Base-by-base conservation (phyloP, 1,139 yeast species). In the Martiniozyma asiatica region DNA sequence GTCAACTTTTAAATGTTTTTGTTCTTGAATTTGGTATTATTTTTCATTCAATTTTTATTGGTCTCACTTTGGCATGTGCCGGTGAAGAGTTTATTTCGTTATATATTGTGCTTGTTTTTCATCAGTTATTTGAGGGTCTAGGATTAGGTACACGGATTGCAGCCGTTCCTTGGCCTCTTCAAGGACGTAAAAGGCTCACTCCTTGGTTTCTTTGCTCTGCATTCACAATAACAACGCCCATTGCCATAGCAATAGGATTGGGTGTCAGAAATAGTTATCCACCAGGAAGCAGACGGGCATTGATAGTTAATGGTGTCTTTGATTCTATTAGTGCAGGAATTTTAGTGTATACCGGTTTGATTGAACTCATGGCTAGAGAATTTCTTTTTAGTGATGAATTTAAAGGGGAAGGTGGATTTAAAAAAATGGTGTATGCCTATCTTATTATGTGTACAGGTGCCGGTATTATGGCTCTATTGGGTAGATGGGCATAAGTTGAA, bases 111-210 rank as follows among this genome's bases (percentile, higher is more conserved):
- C 53, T 85, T 32, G 75, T 79, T 2, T 84, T 85, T 67, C 96
- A 85, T 56, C 95, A 85, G 57, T 67, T 79, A 64, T 85, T 85
- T 53, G 96, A 85, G 61, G 96, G 96, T 33, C 62, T 85, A 34
- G 96, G 95, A 44, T 64, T 85, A 44, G 95, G 96, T 30, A 69
- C 94, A 8, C 68, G 95, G 51, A 65, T 85, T 34, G 84, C 94
- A 1, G 63, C 68, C 18, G 72, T 81, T 3, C 59, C 65, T 14
- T 81, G 89, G 84, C 10, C 12, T 11, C 20, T 13, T 6, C 79
- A 81, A 20, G 51, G 54, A 20, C 39, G 53, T 7, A 35, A 37
- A 26, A 35, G 40, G 15, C 38, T 31, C 27, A 42, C 47, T 3
- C 51, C 51, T 10, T 47, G 49, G 48, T 11, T 38, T 5, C 29